phyloP scores from a whole-genome alignment of 768 basidiomycete species.

The Lyophyllum atratum region DNA sequence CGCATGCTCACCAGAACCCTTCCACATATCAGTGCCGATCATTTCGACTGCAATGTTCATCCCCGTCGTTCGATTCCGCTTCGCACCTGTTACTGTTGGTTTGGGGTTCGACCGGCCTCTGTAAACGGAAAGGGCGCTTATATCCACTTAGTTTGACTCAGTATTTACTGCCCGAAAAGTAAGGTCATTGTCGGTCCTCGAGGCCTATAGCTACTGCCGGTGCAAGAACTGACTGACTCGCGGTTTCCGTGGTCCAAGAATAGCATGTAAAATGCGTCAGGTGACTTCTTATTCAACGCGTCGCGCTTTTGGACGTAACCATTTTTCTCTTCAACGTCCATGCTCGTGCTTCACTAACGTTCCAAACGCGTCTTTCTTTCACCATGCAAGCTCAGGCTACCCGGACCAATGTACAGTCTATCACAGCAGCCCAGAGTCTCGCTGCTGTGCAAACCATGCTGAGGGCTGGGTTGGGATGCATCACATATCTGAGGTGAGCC shows the following conservation, averaged over 20 bases:
- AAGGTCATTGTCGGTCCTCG: not conserved
- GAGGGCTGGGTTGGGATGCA: conserved; percentile 72
- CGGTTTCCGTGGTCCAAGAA: too few relatives aligned
- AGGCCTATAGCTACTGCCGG: not conserved
- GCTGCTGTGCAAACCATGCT: conserved; percentile 73
- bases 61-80: not conserved
- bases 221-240: too few relatives aligned
- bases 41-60: not conserved
- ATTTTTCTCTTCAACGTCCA: not conserved
- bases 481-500: conserved; percentile 69
- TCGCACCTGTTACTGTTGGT: not conserved
- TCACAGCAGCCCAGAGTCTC: conserved; percentile 62
- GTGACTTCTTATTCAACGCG: not conserved
- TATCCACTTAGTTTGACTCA: not conserved
- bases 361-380: too few relatives aligned
- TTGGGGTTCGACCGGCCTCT: not conserved
- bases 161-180: not conserved
- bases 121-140: not conserved
- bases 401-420: conserved; percentile 41
- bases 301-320: not conserved
- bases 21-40: not conserved
- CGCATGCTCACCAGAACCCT: not conserved
- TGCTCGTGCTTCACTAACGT: not conserved
- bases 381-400: conserved; percentile 36
- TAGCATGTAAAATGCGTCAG: not conserved